phyloP scores from a whole-genome alignment of 352 stramenopile species.

The Pythium myriotylum region DNA sequence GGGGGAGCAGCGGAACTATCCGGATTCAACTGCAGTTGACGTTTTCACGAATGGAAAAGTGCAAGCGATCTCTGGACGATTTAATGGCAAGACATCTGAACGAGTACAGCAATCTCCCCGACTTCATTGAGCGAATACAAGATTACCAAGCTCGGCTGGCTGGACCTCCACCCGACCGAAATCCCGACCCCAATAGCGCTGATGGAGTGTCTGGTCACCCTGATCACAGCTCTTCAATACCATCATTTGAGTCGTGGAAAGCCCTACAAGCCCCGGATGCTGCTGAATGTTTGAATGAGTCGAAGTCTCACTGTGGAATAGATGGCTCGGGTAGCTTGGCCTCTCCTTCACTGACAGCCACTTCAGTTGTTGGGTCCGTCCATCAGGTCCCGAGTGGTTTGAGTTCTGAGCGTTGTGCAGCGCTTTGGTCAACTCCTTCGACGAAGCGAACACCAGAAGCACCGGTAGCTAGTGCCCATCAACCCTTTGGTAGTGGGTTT shows the following conservation, averaged over 20 bases:
- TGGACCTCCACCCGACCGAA: background rate
- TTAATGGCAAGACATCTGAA: constrained; percentile 57
- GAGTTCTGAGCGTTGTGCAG: constrained; percentile 2
- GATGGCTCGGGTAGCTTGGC: background rate
- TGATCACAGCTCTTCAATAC: background rate
- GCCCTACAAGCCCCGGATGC: constrained; percentile 6
- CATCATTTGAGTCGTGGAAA: constrained; percentile 34
- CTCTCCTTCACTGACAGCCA: background rate
- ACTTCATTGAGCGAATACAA: constrained; percentile 51
- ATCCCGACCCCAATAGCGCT: background rate
- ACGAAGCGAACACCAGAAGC: background rate
- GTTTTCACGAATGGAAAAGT: constrained; percentile 62
- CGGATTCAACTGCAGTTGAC: constrained; percentile 64
- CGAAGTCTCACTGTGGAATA: background rate
- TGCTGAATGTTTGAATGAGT: background rate
- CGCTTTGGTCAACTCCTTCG: constrained; percentile 16
- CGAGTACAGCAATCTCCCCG: constrained; percentile 55
- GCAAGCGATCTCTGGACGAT: constrained; percentile 63
- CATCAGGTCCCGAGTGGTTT: background rate
- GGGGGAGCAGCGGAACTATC: constrained; percentile 36
- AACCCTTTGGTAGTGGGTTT: background rate
- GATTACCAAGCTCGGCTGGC: constrained; percentile 13
- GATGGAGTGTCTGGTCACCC: background rate
- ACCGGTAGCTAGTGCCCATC: too few relatives aligned
- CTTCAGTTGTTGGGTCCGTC: background rate